Evolutionary conservation across 106 monocot genomes (phyloP), one percentile per base, ranked within the genome.

Genomic region (Chionographis japonica): DNA sequence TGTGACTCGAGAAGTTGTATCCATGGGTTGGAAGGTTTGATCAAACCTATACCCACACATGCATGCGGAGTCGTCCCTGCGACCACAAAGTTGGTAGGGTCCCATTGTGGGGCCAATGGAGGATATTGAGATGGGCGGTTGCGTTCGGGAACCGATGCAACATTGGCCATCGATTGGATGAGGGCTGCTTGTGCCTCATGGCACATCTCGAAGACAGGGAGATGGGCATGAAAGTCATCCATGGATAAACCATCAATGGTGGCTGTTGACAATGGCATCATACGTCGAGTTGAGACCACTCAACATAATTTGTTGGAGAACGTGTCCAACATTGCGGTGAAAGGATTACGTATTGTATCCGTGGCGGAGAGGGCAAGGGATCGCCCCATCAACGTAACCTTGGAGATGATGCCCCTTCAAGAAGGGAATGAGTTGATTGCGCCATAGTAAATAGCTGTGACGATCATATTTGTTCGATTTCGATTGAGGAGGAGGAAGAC

Each of bases 1-100:
- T 97, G 95, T 58, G 51, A 6, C 60, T 10, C 4, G 6, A 60
- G 37, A 37, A 10, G 60, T 60, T 36, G 37, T 60, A 37, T 6
- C 37, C 10, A 10, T 6, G 37, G 60, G 10, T 10, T 36, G 37
- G 7, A 11, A 60, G 19, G 60, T 8, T 60, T 60, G 6, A 60
- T 60, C 60, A 60, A 15, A 60, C 60, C 60, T 37, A 37, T 37
- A 4, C 60, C 37, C 0, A 60, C 60, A 60, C 8, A 8, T 60
- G 6, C 11, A 17, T 10, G 37, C 27, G 14, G 37, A 27, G 60
- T 60, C 36, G 37, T 60, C 37, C 60, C 37, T 60, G 8, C 60
- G 35, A 36, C 37, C 36, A 37, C 60, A 60, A 10, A 60, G 7
- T 14, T 60, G 37, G 37, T 35, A 60, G 37, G 60, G 60, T 37